Evolutionary conservation across 78 protist species (phyloP).

Genomic region (Dictyostelium discoideum): dicty_2.7 NC_007088.5:1897501-1898000

Average conservation of each 20-base stretch:
- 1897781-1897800: conserved; percentile 84
- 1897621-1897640: not conserved
- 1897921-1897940: conserved; percentile 74
- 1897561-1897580: conserved; percentile 91
- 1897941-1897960: not conserved
- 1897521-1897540: conserved; percentile 96
- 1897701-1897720: not conserved
- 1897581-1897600: conserved; percentile 86
- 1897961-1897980: too few species aligned
- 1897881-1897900: conserved; percentile 96
- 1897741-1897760: conserved; percentile 10
- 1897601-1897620: conserved; percentile 88
- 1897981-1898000: too few species aligned
- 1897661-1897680: not conserved
- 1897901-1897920: conserved; percentile 97
- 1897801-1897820: conserved; percentile 84
- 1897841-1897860: conserved; percentile 91
- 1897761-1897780: conserved; percentile 94
- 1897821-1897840: conserved; percentile 95
- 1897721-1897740: not conserved
- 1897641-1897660: too few species aligned
- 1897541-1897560: conserved; percentile 96
- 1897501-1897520: conserved; percentile 99
- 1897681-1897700: not conserved
- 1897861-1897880: conserved; percentile 94